Evolutionary conservation across 805 yeast species (phyloP).

Genomic region (Barnettozyma wickerhamii): DNA sequence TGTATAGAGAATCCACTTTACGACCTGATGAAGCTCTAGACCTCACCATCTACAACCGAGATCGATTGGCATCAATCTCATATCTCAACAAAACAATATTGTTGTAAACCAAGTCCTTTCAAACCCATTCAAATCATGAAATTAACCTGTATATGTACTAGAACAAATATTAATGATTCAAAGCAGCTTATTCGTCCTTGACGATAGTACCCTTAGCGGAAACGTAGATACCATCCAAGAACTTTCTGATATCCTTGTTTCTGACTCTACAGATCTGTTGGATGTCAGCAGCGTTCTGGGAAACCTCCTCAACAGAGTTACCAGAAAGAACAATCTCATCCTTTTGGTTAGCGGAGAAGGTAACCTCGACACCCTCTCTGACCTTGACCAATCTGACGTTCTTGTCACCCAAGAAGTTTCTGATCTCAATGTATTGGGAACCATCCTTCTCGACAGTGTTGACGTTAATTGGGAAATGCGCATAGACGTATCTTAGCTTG

Average conservation of each 20-base stretch:
- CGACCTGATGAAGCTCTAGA: no score
- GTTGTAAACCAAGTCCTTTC: conserved; percentile 8
- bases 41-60: conserved; percentile 7
- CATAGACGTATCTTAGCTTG: conserved; percentile 99
- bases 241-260: conserved; percentile 99
- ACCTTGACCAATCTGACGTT: conserved; percentile 86
- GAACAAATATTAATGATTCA: conserved; percentile 3
- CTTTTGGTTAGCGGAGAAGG: conserved; percentile 79
- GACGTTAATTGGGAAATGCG: conserved; percentile 99
- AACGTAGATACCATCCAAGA: conserved; percentile 99
- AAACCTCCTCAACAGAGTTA: conserved; percentile 95
- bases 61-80: conserved; percentile 1
- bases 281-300: conserved; percentile 97
- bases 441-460: conserved; percentile 82
- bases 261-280: conserved; percentile 98
- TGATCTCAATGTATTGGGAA: conserved; percentile 78
- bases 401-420: conserved; percentile 99
- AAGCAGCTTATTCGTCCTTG: conserved; percentile 44
- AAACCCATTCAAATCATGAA: conserved; percentile 9
- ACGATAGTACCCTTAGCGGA: conserved; percentile 89
- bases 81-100: conserved; percentile 11
- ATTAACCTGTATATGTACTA: conserved; percentile 6
- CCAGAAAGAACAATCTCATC: conserved; percentile 92
- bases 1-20: no score
- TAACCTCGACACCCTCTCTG: conserved; percentile 85